phyloP scores from a whole-genome alignment of 2,329 filamentous ascomycete genomes.

The Hypoxylon sp. region DNA sequence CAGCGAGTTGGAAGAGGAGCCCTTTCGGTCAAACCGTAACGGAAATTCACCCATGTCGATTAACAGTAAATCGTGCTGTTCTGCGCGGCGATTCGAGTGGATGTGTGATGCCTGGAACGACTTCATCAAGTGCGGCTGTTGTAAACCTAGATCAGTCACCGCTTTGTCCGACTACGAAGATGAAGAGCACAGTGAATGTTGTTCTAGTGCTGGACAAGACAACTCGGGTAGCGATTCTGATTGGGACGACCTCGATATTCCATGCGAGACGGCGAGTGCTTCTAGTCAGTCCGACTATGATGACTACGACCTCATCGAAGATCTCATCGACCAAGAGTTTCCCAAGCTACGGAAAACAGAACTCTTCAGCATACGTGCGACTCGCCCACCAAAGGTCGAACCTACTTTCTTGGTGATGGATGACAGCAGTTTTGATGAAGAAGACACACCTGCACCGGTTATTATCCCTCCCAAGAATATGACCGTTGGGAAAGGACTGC shows the following conservation, averaged over 20 bases:
- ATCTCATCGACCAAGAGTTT: conserved; percentile 47
- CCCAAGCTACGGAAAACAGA: conserved; percentile 30
- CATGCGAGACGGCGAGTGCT: conserved; percentile 10
- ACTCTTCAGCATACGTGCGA: not conserved
- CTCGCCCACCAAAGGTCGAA: not conserved
- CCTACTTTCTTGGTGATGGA: not conserved
- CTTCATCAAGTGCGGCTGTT: conserved; percentile 33
- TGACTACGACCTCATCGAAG: conserved; percentile 44
- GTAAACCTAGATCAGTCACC: conserved; percentile 8
- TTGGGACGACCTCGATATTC: conserved; percentile 46
- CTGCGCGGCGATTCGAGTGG: conserved; percentile 30
- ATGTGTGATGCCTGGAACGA: conserved; percentile 43
- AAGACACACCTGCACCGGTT: conserved; percentile 29
- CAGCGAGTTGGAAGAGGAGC: conserved; percentile 33
- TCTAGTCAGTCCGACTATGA: conserved; percentile 9
- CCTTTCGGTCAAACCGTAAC: not conserved
- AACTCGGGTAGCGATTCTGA: conserved; percentile 23
- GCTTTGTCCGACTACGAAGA: conserved; percentile 5
- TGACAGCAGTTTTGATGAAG: not conserved
- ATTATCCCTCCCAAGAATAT: conserved; percentile 47
- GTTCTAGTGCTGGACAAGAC: not conserved
- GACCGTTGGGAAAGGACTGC: conserved; percentile 27
- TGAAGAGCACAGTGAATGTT: not conserved
- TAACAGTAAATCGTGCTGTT: not conserved
- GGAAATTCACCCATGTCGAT: not conserved